Evolutionary conservation across 2,329 filamentous ascomycete genomes (phyloP).

Genomic region (Myriosclerotinia scirpicola): DNA sequence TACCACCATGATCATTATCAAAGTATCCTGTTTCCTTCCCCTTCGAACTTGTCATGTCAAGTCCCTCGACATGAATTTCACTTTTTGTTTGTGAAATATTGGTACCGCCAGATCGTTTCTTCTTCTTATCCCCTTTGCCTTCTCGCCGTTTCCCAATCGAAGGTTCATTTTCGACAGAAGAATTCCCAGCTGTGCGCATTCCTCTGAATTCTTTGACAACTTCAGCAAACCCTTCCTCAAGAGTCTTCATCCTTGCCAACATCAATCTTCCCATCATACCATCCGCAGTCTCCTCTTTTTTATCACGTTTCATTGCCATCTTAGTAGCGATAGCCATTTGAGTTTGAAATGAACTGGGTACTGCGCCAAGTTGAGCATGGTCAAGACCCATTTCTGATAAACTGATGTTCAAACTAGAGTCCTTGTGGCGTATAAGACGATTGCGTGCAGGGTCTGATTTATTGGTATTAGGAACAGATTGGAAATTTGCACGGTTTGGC

Average conservation of each 20-base stretch:
- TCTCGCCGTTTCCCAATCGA: conserved; percentile 28
- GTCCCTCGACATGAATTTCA: conserved; percentile 26
- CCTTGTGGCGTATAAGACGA: conserved; percentile 39
- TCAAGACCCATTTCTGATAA: conserved; percentile 72
- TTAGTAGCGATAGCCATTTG: conserved; percentile 75
- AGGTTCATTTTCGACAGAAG: conserved; percentile 31
- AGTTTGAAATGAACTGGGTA: conserved; percentile 77
- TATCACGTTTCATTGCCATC: conserved; percentile 49
- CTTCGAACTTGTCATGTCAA: conserved; percentile 7
- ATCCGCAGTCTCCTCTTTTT: conserved; percentile 52
- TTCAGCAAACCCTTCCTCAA: conserved; percentile 88
- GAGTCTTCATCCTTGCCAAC: conserved; percentile 84
- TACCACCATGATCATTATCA: conserved; percentile 12
- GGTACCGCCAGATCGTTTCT: conserved; percentile 11
- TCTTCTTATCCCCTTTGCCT: conserved; percentile 23
- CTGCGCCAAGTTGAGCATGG: conserved; percentile 60
- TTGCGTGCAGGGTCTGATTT: conserved; percentile 26
- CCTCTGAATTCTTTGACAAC: conserved; percentile 71
- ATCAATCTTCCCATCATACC: conserved; percentile 78
- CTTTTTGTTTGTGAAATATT: conserved; percentile 28
- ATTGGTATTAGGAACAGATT: conserved; percentile 54
- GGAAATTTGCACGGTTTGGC: conserved; percentile 52
- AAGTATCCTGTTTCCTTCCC: conserved; percentile 14
- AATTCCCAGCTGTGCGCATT: conserved; percentile 38
- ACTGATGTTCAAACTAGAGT: conserved; percentile 65